Base-by-base conservation (phyloP, 1,284 basidiomycete genomes). In the Ganoderma multipileum region DNA sequence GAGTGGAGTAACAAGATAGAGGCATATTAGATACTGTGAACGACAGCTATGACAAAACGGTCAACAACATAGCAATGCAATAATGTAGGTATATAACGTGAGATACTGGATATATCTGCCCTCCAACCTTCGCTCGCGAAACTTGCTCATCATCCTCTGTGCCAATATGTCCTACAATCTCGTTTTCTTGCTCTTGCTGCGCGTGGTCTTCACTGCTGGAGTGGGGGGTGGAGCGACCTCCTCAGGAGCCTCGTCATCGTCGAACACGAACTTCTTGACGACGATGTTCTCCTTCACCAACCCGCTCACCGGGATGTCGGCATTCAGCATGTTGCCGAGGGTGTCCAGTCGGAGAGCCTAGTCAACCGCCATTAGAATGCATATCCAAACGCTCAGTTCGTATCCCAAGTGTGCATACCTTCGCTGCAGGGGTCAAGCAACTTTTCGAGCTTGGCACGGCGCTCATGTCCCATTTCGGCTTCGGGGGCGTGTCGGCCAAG, bases 241-340 rank as follows among this genome's bases (percentile, higher is more conserved):
- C 60, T 79, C 77, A 23, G 79, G 80, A 52, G 75, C 76, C 47
- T 78, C 79, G 63, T 86, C 84, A 16, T 86, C 78, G 71, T 95
- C 94, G 73, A 95, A 96, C 42, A 95, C 89, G 76, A 91, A 92
- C 73, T 89, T 94, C 81, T 93, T 91, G 42, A 96, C 90, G 55
- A 88, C 81, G 42, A 96, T 82, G 69, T 88, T 88, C 76, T 93
- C 89, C 36, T 85, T 83, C 57, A 88, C 85, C 36, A 95, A 83
- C 44, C 89, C 85, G 61, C 83, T 80, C n/a, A 90, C 79, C 0
- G 92, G 90, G 38, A 83, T 80, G 57, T 87, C 85, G n/a, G 85
- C 83, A 70, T 91, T 84, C 20, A 87, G 78, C 26, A 92, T 81
- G 77, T 96, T 96, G 44, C 95, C 95, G 67, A 93, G 82, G 8